Percentiles rank a stretch among this genome's conserved stretches.
Conservation (phyloP, 805 yeast genomes). For the Suhomyces tanzawaensis region DNA sequence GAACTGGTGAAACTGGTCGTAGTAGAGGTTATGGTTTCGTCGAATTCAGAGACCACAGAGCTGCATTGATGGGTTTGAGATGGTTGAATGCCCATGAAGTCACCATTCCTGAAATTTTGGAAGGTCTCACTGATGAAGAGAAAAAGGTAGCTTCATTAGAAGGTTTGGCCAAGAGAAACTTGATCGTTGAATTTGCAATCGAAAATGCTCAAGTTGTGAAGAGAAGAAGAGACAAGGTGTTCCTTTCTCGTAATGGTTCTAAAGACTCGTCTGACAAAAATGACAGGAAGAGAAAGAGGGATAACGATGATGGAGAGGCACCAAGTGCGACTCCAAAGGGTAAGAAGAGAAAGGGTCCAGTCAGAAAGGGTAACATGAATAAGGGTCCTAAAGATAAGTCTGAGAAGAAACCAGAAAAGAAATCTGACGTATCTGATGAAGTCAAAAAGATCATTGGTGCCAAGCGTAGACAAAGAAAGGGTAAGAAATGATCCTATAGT, state of each 20-base stretch:
- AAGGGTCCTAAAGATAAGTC: conserved; percentile 23
- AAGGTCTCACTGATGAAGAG: conserved; percentile 71
- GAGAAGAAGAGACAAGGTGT: conserved; percentile 75
- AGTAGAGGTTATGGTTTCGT: conserved; percentile 96
- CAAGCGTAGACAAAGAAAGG: conserved; percentile 65
- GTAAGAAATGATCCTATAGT: conserved; percentile 26
- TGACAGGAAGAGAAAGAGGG: conserved; percentile 24
- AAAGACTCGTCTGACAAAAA: conserved; percentile 9
- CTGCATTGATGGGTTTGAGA: conserved; percentile 93
- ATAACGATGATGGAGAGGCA: conserved; percentile 15
- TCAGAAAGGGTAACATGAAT: conserved; percentile 45
- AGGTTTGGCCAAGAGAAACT: conserved; percentile 60
- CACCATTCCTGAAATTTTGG: conserved; percentile 61
- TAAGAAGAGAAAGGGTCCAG: conserved; percentile 29
- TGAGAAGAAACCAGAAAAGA: conserved; percentile 13
- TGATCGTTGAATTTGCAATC: conserved; percentile 92
- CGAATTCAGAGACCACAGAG: conserved; percentile 86
- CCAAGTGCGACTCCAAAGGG: conserved; percentile 14
- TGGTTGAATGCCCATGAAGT: conserved; percentile 96
- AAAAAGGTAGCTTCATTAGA: conserved; percentile 53
- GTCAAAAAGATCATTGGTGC: conserved; percentile 63
- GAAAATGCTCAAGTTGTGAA: conserved; percentile 93
- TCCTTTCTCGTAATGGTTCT: conserved; percentile 28
- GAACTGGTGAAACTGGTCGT: conserved; percentile 81
- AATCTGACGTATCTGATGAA: conserved; percentile 48